phyloP scores from a whole-genome alignment of 2,329 filamentous ascomycete genomes.

The Zymoseptoria pseudotritici region DNA sequence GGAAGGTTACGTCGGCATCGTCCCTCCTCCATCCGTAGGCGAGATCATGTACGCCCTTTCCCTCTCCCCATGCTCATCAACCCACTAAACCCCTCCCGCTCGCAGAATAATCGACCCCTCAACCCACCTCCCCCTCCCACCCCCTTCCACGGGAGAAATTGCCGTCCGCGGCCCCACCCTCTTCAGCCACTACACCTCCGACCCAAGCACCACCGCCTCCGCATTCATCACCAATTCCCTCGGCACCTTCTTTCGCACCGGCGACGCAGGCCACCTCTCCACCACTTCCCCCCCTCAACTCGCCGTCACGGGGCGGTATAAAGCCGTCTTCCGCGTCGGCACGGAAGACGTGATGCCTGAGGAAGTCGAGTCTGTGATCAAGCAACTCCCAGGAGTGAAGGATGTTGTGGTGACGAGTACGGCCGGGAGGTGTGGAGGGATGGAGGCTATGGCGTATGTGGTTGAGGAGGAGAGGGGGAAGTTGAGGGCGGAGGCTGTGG shows the following conservation, averaged over 20 bases:
- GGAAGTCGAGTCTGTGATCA: slow-evolving; percentile 1
- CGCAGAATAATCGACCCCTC: slow-evolving; percentile 1
- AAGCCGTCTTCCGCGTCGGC: slow-evolving; percentile 6
- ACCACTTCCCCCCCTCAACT: not conserved
- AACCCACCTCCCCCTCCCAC: not conserved
- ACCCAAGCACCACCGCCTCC: not conserved
- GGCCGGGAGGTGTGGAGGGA: slow-evolving; percentile 29
- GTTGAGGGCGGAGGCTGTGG: too few relatives aligned
- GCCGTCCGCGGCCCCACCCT: not conserved
- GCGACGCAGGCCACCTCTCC: slow-evolving; percentile 1
- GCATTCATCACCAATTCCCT: not conserved
- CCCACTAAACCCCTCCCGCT: not conserved
- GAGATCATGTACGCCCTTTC: not conserved
- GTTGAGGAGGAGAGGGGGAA: not conserved
- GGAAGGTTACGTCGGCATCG: not conserved
- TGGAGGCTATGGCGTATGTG: slow-evolving; percentile 40
- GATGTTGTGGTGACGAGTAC: slow-evolving; percentile 2
- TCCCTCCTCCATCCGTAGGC: not conserved
- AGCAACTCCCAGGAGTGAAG: not conserved
- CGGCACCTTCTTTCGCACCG: not conserved
- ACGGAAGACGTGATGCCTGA: slow-evolving; percentile 2
- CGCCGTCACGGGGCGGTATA: slow-evolving; percentile 3
- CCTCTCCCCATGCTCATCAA: too few relatives aligned
- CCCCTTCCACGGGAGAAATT: slow-evolving; percentile 1
- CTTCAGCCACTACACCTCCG: slow-evolving; percentile 1